Evolutionary conservation across 371 early-diverging fungal genomes (phyloP).

Genomic region (Rhizopus stolonifer): DNA sequence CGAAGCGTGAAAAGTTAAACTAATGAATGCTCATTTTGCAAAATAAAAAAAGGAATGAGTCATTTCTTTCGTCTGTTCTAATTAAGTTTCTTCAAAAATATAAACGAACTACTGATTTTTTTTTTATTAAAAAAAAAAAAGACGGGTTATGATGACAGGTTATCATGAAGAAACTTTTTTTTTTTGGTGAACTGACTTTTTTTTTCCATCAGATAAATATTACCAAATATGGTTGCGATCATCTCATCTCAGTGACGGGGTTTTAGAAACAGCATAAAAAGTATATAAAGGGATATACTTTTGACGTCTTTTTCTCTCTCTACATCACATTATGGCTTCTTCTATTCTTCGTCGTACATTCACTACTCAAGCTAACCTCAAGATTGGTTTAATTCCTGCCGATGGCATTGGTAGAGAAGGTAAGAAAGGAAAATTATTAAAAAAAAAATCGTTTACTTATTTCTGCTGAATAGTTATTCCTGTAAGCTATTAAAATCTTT

Average conservation of each 20-base stretch:
- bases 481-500: constrained; percentile 18
- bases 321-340: constrained; percentile 32
- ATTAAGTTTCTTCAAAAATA: too few relatives aligned
- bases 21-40: too few relatives aligned
- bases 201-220: constrained; percentile 15
- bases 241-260: constrained; percentile 27
- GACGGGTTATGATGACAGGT: too few relatives aligned
- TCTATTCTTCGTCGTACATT: constrained; percentile 54
- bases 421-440: constrained; percentile 5
- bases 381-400: constrained; percentile 90
- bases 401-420: constrained; percentile 95
- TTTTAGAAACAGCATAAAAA: constrained; percentile 10
- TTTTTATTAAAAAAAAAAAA: too few relatives aligned
- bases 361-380: constrained; percentile 59
- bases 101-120: too few relatives aligned
- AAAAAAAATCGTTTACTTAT: neutral
- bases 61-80: too few relatives aligned
- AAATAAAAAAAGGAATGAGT: too few relatives aligned
- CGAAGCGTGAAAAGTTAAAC: too few relatives aligned
- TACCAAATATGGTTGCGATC: constrained; percentile 25
- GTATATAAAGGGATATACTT: constrained; percentile 8
- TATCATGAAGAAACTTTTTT: too few relatives aligned
- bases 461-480: constrained; percentile 24
- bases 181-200: neutral
- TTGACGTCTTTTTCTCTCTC: neutral